Evolutionary conservation across 139 green algal genomes (phyloP), one percentile per base, ranked within the genome.

Genomic region (Haematococcus lacustris): DNA sequence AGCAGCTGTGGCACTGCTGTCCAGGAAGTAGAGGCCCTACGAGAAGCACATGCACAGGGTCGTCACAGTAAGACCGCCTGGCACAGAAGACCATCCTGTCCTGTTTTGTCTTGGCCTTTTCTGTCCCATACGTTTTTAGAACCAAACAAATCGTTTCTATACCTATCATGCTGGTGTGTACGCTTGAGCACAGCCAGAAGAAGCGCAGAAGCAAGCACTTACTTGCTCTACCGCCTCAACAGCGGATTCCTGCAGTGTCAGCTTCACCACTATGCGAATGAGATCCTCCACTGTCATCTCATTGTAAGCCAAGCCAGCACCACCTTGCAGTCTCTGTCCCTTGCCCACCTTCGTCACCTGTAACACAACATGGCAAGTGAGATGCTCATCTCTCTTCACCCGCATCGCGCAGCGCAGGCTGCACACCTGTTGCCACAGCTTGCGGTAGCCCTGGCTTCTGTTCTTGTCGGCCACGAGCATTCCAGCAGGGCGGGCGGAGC

Each of bases 11-110:
- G 91, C 91, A 7, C 81, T 81, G 65, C 68, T 83, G 75, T 96
- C 91, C 23, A 96, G 76, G 72, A 83, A 90, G 67, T 88, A 85
- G 34, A 96, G 80, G 7, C 85, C 89, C 71, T 86, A 78, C 68
- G 40, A 59, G 39, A 30, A 33, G 17, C 57, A 33, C 17, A 13
- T 37, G 57, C 26, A n/a, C n/a, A n/a, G n/a, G n/a, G n/a, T n/a
- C n/a, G n/a, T n/a, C n/a, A n/a, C n/a, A n/a, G n/a, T 65, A 13
- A 30, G 9, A 37, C 21, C 32, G 57, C 26, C 57, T 37, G 57
- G 5, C 6, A 33, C 23, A 37, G 9, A 33, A n/a, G 6, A 25
- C 25, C 57, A 65, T 33, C 17, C 5, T 30, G 25, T 65, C 9
- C 57, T 13, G 9, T 37, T 64, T 13, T 4, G 43, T 33, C 25